Conservation (phyloP, 192 early-diverging fungal genomes). For the Backusella macrospora region DNA sequence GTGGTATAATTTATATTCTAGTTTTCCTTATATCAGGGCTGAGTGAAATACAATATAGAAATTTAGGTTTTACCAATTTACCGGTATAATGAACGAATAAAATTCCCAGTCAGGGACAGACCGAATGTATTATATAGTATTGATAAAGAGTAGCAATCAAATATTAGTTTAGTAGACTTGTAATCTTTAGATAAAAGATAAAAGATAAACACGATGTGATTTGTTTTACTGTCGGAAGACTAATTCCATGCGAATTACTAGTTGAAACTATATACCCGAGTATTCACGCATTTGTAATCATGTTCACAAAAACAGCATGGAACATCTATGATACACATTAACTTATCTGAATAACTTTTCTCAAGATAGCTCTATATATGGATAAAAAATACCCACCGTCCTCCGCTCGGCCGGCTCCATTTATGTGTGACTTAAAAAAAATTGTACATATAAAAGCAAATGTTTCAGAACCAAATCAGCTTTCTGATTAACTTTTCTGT, state of each 20-base stretch:
- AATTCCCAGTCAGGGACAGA: not conserved
- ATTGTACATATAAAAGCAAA: not conserved
- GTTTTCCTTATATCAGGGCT: not conserved
- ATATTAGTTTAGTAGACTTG: not conserved
- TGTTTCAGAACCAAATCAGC: not conserved
- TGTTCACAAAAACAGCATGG: constrained; percentile 2
- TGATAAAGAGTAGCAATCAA: not conserved
- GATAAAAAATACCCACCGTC: not conserved
- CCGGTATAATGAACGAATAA: not conserved
- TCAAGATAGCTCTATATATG: constrained; percentile 9
- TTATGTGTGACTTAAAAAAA: constrained; percentile 2
- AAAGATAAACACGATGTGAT: not conserved
- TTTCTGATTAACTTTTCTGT: not conserved
- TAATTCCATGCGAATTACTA: not conserved
- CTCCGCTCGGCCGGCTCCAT: not conserved
- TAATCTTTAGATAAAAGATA: constrained; percentile 6
- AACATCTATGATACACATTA: constrained; percentile 1
- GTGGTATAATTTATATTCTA: not conserved
- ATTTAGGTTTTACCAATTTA: not conserved
- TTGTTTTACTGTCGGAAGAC: not conserved
- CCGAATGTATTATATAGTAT: not conserved
- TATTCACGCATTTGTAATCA: not conserved
- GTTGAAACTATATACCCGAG: not conserved
- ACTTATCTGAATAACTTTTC: constrained; percentile 10
- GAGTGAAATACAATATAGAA: not conserved